Percentiles rank a stretch among this genome's conserved stretches.
These are phyloP conservation scores for Colletotrichum lini DNA, from an alignment of 2,329 filamentous ascomycete genomes.

Conservation along the genomic window DNA sequence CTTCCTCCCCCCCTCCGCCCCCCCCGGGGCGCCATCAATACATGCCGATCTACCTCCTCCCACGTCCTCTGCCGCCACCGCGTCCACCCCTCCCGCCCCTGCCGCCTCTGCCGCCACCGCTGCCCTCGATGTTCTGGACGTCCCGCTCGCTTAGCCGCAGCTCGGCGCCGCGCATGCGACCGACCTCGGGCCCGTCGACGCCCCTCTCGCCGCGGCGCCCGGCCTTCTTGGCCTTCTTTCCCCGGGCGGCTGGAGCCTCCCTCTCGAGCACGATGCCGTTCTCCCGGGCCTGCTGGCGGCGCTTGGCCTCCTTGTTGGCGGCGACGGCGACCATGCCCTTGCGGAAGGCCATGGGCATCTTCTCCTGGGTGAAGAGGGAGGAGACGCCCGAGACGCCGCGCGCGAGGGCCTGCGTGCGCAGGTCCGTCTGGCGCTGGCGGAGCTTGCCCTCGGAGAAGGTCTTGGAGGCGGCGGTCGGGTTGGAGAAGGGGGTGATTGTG, in stretches of 20 bases:
- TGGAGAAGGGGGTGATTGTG: conserved; percentile 59
- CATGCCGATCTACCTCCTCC: conserved; percentile 6
- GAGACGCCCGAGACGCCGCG: conserved; percentile 24
- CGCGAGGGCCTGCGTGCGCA: conserved; percentile 82
- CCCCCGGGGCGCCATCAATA: no score
- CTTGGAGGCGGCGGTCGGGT: conserved; percentile 55
- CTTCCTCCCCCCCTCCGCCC: no score
- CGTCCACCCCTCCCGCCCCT: conserved; percentile 55
- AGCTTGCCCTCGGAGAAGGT: conserved; percentile 75
- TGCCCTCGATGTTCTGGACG: conserved; percentile 77
- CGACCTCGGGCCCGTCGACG: conserved; percentile 84
- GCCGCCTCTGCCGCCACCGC: conserved; percentile 48
- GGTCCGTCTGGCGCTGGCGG: conserved; percentile 84
- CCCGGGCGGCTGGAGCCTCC: conserved; percentile 40
- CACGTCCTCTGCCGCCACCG: conserved; percentile 55
- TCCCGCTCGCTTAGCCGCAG: conserved; percentile 85
- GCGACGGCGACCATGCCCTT: conserved; percentile 86
- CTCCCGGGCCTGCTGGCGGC: conserved; percentile 86
- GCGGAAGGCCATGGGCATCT: conserved; percentile 90
- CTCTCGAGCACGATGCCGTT: conserved; percentile 91
- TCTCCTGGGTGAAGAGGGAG: conserved; percentile 82
- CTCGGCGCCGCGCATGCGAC: conserved; percentile 84
- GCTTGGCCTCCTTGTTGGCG: conserved; percentile 74
- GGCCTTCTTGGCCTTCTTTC: conserved; percentile 55
- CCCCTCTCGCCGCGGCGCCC: conserved; percentile 65